Conservation (phyloP, 306 rosid species). For the Prunus campanulata region DNA sequence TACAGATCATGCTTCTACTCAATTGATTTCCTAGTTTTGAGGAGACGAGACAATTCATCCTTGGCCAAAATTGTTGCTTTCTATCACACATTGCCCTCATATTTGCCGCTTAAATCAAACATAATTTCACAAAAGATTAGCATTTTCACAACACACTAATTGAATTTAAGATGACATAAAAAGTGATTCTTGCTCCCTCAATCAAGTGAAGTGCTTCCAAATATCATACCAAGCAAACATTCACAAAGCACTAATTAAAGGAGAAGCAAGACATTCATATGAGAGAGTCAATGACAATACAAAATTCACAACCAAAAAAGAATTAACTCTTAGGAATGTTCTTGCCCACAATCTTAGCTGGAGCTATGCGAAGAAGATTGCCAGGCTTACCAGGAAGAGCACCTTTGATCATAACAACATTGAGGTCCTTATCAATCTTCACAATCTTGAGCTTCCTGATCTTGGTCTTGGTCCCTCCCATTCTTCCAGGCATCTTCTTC, state of each 20-base stretch:
- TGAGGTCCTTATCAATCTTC: slow-evolving; percentile 82
- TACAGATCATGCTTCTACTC: not conserved
- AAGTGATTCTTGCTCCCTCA: not conserved
- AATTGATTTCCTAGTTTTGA: not conserved
- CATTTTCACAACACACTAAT: not conserved
- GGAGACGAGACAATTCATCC: not conserved
- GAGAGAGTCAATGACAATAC: not conserved
- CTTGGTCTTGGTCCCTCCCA: slow-evolving; percentile 94
- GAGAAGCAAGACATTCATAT: not conserved
- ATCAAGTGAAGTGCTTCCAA: not conserved
- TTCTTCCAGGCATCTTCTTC: slow-evolving; percentile 98
- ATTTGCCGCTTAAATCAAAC: not conserved
- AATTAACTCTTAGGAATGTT: slow-evolving; percentile 81
- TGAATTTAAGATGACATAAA: not conserved
- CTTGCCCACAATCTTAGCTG: slow-evolving; percentile 93
- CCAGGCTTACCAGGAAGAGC: slow-evolving; percentile 98
- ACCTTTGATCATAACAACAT: slow-evolving; percentile 87
- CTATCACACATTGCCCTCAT: not conserved
- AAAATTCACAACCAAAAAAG: not conserved
- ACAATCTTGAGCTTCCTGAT: slow-evolving; percentile 92
- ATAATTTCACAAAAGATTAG: not conserved
- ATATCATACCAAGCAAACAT: not conserved
- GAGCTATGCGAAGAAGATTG: slow-evolving; percentile 81
- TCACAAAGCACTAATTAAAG: not conserved
- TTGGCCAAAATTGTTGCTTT: not conserved